A percentile compares a stretch with the other conserved stretches of the same genome.
These are phyloP conservation scores for Gossypium laxum DNA, from an alignment of 441 rosid genomes.

Conservation along the genomic window DNA sequence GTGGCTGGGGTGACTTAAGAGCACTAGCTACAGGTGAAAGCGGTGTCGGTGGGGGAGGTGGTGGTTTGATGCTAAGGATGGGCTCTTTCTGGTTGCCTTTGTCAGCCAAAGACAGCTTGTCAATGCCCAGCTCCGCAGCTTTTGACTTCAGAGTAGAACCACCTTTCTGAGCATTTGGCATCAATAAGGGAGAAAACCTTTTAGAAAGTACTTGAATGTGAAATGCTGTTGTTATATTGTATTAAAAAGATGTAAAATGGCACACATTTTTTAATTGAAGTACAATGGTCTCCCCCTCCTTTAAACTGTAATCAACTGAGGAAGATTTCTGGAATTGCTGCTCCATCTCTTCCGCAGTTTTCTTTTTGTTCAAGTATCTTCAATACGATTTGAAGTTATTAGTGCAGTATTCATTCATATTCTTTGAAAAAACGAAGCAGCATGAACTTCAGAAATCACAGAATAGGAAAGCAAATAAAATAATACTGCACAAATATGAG, in stretches of 20 bases:
- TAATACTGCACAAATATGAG: slow-evolving; percentile 9
- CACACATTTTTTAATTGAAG: slow-evolving; percentile 67
- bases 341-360: slow-evolving; percentile 95
- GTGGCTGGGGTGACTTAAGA: slow-evolving; percentile 42
- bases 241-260: not conserved
- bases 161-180: slow-evolving; percentile 31
- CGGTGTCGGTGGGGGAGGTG: slow-evolving; percentile 69
- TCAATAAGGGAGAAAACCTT: not conserved
- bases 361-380: slow-evolving; percentile 89
- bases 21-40: slow-evolving; percentile 43
- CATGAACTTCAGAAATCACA: not conserved
- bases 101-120: slow-evolving; percentile 47
- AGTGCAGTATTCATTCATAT: not conserved
- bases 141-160: slow-evolving; percentile 36
- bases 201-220: not conserved
- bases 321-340: slow-evolving; percentile 74
- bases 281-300: slow-evolving; percentile 80
- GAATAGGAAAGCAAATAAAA: not conserved
- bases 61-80: slow-evolving; percentile 46
- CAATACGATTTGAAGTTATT: not conserved
- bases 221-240: not conserved
- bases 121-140: slow-evolving; percentile 45
- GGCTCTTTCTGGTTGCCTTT: slow-evolving; percentile 48
- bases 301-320: slow-evolving; percentile 71
- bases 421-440: not conserved